These are phyloP conservation scores for Lippia alba DNA, from an alignment of 305 asterid species.

Conservation along the genomic window DNA sequence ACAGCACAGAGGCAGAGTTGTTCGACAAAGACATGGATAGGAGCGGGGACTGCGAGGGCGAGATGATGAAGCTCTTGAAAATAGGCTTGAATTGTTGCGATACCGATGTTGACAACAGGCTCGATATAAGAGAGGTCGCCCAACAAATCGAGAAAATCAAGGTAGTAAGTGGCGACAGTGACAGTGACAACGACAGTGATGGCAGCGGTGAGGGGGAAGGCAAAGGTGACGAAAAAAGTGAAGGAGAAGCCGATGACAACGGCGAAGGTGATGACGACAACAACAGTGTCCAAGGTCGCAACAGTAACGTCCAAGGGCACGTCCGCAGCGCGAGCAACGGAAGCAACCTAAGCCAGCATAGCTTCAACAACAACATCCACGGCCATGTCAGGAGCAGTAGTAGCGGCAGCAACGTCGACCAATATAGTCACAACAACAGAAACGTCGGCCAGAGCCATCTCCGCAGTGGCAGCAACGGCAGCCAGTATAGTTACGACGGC, in stretches of 20 bases:
- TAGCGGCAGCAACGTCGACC: not conserved
- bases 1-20: conserved; percentile 33
- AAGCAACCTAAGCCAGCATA: too few relatives aligned
- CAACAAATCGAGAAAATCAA: conserved; percentile 57
- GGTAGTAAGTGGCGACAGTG: conserved; percentile 39
- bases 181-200: too few relatives aligned
- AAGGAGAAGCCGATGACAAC: not conserved
- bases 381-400: not conserved
- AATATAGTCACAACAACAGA: too few relatives aligned
- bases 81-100: conserved; percentile 61
- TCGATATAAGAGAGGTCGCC: conserved; percentile 56
- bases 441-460: too few relatives aligned
- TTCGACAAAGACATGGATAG: conserved; percentile 58
- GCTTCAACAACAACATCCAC: too few relatives aligned
- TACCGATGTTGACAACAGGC: conserved; percentile 53
- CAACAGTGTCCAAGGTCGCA: not conserved
- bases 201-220: not conserved
- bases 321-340: too few relatives aligned
- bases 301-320: too few relatives aligned
- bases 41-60: conserved; percentile 36
- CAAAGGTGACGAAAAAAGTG: not conserved
- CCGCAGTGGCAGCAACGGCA: too few relatives aligned
- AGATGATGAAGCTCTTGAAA: conserved; percentile 58
- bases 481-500: too few relatives aligned
- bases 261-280: not conserved